Evolutionary conservation across 169 alveolate genomes (phyloP).

Genomic region (Amoebophrya sp.): DNA sequence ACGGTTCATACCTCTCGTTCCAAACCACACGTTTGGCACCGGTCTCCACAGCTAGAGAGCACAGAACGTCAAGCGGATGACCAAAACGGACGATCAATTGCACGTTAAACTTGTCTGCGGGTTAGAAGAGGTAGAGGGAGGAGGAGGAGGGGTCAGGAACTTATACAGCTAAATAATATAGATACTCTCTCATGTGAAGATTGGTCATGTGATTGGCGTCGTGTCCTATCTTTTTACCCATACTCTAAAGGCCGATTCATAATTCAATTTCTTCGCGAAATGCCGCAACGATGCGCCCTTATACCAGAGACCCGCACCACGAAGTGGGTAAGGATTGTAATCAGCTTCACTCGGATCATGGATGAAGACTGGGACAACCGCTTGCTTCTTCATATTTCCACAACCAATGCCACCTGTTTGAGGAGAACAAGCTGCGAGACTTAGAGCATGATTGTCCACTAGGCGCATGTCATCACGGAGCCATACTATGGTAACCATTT

Average conservation of each 20-base stretch:
- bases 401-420: not conserved
- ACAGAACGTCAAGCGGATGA: not conserved
- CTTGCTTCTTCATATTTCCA: too few relatives aligned
- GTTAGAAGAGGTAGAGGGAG: too few relatives aligned
- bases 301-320: not conserved
- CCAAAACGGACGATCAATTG: not conserved
- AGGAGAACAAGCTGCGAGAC: not conserved
- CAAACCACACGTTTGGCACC: not conserved
- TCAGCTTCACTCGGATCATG: not conserved
- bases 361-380: not conserved
- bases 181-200: too few relatives aligned
- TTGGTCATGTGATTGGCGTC: too few relatives aligned
- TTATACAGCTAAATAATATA: too few relatives aligned
- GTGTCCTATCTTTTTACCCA: too few relatives aligned
- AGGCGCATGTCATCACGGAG: slow-evolving; percentile 12
- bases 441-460: not conserved
- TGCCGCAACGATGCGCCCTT: not conserved
- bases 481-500: not conserved
- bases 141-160: too few relatives aligned
- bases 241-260: too few relatives aligned
- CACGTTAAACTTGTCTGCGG: not conserved
- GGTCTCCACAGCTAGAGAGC: not conserved
- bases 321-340: not conserved
- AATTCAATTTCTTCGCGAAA: not conserved
- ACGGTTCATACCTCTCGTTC: not conserved